These are phyloP conservation scores for Yamadazyma buinensis DNA, from an alignment of 1,139 yeast genomes.

Conservation along the genomic window DNA sequence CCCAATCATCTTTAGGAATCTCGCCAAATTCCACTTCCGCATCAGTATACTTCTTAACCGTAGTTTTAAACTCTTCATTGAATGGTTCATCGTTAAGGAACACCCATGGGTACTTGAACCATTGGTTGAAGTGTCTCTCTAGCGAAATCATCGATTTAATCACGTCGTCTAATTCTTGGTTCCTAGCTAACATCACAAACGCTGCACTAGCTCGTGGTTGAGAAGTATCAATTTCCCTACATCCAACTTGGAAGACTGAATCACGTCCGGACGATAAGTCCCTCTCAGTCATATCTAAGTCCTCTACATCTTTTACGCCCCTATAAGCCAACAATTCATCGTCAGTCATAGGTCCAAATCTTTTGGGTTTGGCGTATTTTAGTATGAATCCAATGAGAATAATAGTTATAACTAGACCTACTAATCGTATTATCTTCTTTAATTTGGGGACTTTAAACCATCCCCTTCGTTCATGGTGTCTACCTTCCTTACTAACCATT, in stretches of 20 bases:
- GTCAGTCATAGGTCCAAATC: constrained; percentile 10
- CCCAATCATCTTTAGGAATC: constrained; percentile 66
- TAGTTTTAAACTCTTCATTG: constrained; percentile 53
- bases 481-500: too few species aligned
- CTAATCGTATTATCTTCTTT: too few species aligned
- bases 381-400: too few species aligned
- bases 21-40: constrained; percentile 67
- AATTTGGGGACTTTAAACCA: too few species aligned
- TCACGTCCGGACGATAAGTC: constrained; percentile 30
- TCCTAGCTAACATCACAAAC: constrained; percentile 77
- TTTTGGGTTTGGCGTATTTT: too few species aligned
- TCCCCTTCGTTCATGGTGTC: too few species aligned
- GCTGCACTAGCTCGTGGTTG: constrained; percentile 64
- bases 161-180: constrained; percentile 68
- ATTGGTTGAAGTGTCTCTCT: constrained; percentile 84
- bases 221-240: constrained; percentile 35
- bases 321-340: constrained; percentile 7
- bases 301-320: constrained; percentile 4
- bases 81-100: constrained; percentile 80
- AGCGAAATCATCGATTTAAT: constrained; percentile 63
- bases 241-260: constrained; percentile 50
- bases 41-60: constrained; percentile 47
- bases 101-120: constrained; percentile 89
- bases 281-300: constrained; percentile 10
- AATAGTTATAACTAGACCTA: too few species aligned